Evolutionary conservation across 1,139 yeast genomes (phyloP).

Genomic region (Yarrowia galli): DNA sequence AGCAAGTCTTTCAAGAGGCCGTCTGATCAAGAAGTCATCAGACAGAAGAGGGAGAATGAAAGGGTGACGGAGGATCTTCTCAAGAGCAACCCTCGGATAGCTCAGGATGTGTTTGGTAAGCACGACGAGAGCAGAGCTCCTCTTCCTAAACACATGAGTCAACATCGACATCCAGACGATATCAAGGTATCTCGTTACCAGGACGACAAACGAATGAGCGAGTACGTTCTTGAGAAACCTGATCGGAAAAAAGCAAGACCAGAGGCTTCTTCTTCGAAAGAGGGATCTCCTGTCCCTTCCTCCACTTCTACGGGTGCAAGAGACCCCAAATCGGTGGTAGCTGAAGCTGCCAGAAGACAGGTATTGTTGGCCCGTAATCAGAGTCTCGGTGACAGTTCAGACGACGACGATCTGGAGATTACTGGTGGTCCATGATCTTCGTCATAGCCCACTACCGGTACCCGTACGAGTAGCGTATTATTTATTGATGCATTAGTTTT

Average conservation of each 20-base stretch:
- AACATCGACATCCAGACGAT: conserved; percentile 16
- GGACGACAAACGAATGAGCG: conserved; percentile 7
- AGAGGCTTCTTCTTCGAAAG: background rate
- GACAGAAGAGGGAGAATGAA: background rate
- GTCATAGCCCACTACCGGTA: too few relatives aligned
- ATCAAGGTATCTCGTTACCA: background rate
- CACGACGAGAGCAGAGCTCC: background rate
- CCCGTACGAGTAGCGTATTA: too few relatives aligned
- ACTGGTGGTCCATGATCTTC: background rate
- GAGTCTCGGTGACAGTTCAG: background rate
- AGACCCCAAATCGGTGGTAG: background rate
- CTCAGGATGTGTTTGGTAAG: background rate
- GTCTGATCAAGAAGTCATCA: background rate
- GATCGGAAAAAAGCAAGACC: background rate
- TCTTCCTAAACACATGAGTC: conserved; percentile 4
- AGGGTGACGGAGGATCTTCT: background rate
- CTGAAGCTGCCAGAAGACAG: background rate
- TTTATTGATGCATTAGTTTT: conserved; percentile 1
- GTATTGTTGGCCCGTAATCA: background rate
- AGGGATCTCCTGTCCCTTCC: background rate
- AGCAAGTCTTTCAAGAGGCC: conserved; percentile 7
- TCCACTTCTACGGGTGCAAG: too few relatives aligned
- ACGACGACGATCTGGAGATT: background rate
- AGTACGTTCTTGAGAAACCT: conserved; percentile 8
- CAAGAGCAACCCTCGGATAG: background rate